Evolutionary conservation across 2,329 filamentous ascomycete species (phyloP).

Genomic region (Leptoxyphium fumago): DNA sequence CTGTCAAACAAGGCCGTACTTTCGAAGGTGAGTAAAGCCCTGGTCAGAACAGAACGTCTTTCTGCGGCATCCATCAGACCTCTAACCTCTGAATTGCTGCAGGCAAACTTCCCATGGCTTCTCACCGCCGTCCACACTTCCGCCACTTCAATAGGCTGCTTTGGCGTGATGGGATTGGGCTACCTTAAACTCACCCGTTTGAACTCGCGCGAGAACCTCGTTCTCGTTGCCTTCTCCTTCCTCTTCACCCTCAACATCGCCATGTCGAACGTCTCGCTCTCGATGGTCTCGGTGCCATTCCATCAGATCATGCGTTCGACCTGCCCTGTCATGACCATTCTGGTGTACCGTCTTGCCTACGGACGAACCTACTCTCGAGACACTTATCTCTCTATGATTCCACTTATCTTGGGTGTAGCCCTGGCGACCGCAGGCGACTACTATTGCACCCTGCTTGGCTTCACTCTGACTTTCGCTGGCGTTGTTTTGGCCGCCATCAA

Average conservation of each 20-base stretch:
- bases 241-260: slow-evolving; percentile 51
- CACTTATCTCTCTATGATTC: slow-evolving; percentile 46
- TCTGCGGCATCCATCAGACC: background rate
- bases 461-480: slow-evolving; percentile 23
- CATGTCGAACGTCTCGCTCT: slow-evolving; percentile 47
- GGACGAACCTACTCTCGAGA: slow-evolving; percentile 38
- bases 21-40: slow-evolving; percentile 17
- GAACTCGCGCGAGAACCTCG: slow-evolving; percentile 37
- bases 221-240: slow-evolving; percentile 43
- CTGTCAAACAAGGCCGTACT: slow-evolving; percentile 47
- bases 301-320: slow-evolving; percentile 51
- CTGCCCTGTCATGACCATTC: slow-evolving; percentile 45
- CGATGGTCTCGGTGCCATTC: slow-evolving; percentile 49
- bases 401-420: slow-evolving; percentile 45
- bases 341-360: slow-evolving; percentile 45
- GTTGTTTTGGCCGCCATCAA: slow-evolving; percentile 30
- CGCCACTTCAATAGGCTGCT: slow-evolving; percentile 44
- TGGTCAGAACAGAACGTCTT: background rate
- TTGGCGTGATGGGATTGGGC: slow-evolving; percentile 35
- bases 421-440: slow-evolving; percentile 49
- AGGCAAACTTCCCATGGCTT: slow-evolving; percentile 48
- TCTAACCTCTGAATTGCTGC: background rate
- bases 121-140: slow-evolving; percentile 44
- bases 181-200: slow-evolving; percentile 40
- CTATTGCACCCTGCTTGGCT: slow-evolving; percentile 43